Base-by-base conservation (phyloP, 225 moss, liverwort and hornwort genomes). In the Pseudisothecium myosuroides region DNA sequence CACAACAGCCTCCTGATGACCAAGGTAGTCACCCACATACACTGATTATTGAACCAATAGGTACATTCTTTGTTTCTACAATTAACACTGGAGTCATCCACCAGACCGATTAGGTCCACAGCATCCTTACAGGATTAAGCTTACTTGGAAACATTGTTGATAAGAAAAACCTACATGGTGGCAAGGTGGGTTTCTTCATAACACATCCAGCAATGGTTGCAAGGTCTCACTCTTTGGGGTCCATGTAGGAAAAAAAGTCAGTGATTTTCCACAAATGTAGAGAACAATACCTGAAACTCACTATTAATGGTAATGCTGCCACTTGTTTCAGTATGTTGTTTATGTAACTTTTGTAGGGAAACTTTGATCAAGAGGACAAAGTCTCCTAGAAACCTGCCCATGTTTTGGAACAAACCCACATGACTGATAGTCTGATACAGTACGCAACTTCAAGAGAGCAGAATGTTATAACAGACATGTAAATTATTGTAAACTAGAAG, bases 1-100 rank as follows among this genome's bases (percentile, higher is more conserved):
- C n/a, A n/a, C n/a, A n/a, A n/a, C n/a, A n/a, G 7, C 13, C 23
- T 68, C 23, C 8, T 2, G 0, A 5, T 39, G 68, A 13, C 4
- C 14, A 39, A 13, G 14, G 23, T 4, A 39, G 23, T 39, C 39
- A 69, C 23, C 4, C 7, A 13, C 39, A 69, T 39, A 69, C 23
- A 12, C 1, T 7, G 6, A 45, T 73, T 17, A 17, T 45, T 17
- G 28, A 4, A 73, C 10, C 10, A 73, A 73, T 17, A 43, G 10
- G 6, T 27, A 16, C 20, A 43, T 72, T 43, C 27, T 72, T 16
- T 28, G 10, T 72, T 72, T 45, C 5, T 28, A 43, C 15, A 41
- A 1, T 41, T 41, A 41, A 26, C 9, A 41, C 4, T 24, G 41
- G 24, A 39, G 5, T 69, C 14, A 69, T 41, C 8, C 24, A 23